These are phyloP conservation scores for Begonia masoniana DNA, from an alignment of 306 rosid species.

Conservation along the genomic window DNA sequence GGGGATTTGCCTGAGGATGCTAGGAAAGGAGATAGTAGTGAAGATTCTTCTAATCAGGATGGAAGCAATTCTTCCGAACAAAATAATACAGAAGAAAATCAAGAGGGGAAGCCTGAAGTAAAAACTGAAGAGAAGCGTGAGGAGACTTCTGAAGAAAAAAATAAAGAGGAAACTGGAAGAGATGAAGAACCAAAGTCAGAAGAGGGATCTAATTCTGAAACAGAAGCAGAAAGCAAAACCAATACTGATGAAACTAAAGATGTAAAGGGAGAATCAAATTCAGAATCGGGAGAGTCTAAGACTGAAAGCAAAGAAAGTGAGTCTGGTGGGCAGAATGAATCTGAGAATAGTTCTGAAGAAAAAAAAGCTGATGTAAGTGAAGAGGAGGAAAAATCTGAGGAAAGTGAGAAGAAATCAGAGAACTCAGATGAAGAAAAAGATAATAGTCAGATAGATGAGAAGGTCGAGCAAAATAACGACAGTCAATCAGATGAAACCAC, in stretches of 20 bases:
- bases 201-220: slow-evolving; percentile 6
- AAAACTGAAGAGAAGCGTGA: slow-evolving; percentile 23
- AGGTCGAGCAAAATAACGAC: slow-evolving; percentile 33
- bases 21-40: slow-evolving; percentile 36
- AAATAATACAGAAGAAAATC: slow-evolving; percentile 5
- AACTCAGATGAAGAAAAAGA: slow-evolving; percentile 13
- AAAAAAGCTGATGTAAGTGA: slow-evolving; percentile 30
- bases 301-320: slow-evolving; percentile 24
- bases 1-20: slow-evolving; percentile 76
- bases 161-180: slow-evolving; percentile 11
- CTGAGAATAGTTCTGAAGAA: slow-evolving; percentile 23
- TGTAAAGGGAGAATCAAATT: slow-evolving; percentile 27
- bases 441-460: slow-evolving; percentile 29
- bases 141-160: slow-evolving; percentile 15
- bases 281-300: slow-evolving; percentile 12
- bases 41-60: slow-evolving; percentile 12
- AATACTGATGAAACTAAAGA: slow-evolving; percentile 29
- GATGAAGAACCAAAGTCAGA: slow-evolving; percentile 20
- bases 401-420: slow-evolving; percentile 21
- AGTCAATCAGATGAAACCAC: slow-evolving; percentile 29
- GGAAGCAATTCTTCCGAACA: slow-evolving; percentile 14
- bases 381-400: slow-evolving; percentile 16
- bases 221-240: slow-evolving; percentile 16
- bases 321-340: slow-evolving; percentile 16
- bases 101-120: slow-evolving; percentile 9